Conservation (phyloP, 805 yeast species). For the Candida sithepensis region DNA sequence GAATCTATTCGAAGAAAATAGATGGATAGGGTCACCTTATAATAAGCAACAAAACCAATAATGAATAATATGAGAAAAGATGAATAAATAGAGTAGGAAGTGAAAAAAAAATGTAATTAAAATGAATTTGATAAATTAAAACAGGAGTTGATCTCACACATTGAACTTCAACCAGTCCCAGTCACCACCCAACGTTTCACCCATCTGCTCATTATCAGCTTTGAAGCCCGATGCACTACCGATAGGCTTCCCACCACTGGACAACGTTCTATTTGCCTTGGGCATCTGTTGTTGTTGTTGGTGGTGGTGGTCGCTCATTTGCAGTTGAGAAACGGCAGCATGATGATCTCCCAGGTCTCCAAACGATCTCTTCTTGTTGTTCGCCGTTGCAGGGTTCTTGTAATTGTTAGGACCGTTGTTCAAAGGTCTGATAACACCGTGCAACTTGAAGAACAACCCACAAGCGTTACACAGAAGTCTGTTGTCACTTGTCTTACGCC, state of each 20-base stretch:
- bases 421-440: constrained; percentile 51
- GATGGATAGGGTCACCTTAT: neutral
- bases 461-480: constrained; percentile 90
- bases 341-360: constrained; percentile 4
- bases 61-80: neutral
- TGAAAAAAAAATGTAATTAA: neutral
- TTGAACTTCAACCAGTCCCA: constrained; percentile 38
- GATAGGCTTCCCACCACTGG: neutral
- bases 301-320: constrained; percentile 2
- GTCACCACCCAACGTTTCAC: constrained; percentile 32
- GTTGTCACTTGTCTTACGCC: constrained; percentile 83
- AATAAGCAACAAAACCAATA: neutral
- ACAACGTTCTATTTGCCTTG: neutral
- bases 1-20: neutral
- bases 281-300: constrained; percentile 1
- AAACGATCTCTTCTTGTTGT: constrained; percentile 11
- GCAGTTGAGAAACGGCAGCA: neutral
- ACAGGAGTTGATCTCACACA: constrained; percentile 17
- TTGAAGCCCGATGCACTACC: constrained; percentile 10
- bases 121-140: neutral
- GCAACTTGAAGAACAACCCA: constrained; percentile 83
- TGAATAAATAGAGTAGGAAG: neutral
- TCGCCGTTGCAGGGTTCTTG: constrained; percentile 3
- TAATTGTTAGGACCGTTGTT: constrained; percentile 12
- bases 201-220: constrained; percentile 27